Evolutionary conservation across 2,329 filamentous ascomycete genomes (phyloP), one percentile per base, ranked within the genome.

Genomic region (Aspergillus uvarum): DNA sequence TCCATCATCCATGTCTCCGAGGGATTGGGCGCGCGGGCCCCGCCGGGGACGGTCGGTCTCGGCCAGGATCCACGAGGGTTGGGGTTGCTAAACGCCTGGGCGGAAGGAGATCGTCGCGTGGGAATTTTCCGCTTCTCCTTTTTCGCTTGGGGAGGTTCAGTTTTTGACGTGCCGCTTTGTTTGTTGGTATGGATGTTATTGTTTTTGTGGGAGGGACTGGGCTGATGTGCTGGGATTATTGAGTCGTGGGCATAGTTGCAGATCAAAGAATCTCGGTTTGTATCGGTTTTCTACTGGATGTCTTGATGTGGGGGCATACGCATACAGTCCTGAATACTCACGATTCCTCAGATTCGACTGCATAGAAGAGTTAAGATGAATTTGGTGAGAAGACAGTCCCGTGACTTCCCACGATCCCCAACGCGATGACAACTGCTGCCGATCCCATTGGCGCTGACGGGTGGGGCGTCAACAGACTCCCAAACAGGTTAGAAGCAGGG

Each of bases 381-480:
- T 24, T 42, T 53, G 51, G 42, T 53, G 51, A 53, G 51, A 26
- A 38, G 16, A 4, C 32, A 35, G 50, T 52, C 50, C 50, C 50
- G 50, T 52, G 50, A 52, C 38, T 52, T 52, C 50, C 50, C 50
- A 52, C 35, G 38, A 31, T 48, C 53, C 32, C 53, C 53, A 55
- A 55, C 53, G 53, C 42, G 53, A 55, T 55, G 53, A 55, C 53
- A 47, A 48, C 53, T 55, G 42, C 53, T 31, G 19, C 14, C 42
- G n/a, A 14, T 44, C 11, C 42, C n/a, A 55, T 55, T 55, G 53
- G 53, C n/a, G 19, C 26, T 10, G 44, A 11, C 26, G 21, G 26
- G 53, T 55, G 53, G 53, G 53, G 21, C 53, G 53, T 55, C 53
- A 55, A 55, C 53, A 55, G 16, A 55, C 42, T 29, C 53, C 26